Percentiles rank a stretch among this genome's conserved stretches.
phyloP scores from a whole-genome alignment of 2,329 filamentous ascomycete genomes.

The Sodiomyces alkalinus region DNA sequence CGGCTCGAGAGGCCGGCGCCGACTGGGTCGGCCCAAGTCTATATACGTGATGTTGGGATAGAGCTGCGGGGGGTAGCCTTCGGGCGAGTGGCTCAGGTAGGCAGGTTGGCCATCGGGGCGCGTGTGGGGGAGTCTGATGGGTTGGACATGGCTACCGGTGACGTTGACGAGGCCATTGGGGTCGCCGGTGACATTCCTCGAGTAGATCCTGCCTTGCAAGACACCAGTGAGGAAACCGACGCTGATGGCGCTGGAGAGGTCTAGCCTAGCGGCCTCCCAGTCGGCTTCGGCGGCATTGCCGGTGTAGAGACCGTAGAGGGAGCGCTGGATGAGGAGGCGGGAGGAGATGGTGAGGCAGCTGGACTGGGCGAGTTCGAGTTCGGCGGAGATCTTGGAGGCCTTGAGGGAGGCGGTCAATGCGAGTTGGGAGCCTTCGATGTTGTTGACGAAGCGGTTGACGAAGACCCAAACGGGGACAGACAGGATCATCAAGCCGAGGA shows the following conservation, averaged over 20 bases:
- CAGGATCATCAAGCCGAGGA: slow-evolving; percentile 62
- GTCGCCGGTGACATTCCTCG: slow-evolving; percentile 46
- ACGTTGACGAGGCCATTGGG: slow-evolving; percentile 45
- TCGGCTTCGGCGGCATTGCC: slow-evolving; percentile 41
- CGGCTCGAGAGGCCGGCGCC: slow-evolving; percentile 22
- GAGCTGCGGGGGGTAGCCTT: slow-evolving; percentile 56
- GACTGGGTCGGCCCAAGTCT: slow-evolving; percentile 25
- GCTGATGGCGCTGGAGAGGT: slow-evolving; percentile 56
- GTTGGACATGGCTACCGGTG: slow-evolving; percentile 26
- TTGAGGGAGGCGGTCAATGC: slow-evolving; percentile 74
- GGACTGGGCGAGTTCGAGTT: slow-evolving; percentile 65
- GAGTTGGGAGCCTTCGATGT: slow-evolving; percentile 45
- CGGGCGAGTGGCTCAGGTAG: slow-evolving; percentile 42
- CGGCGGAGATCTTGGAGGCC: slow-evolving; percentile 63
- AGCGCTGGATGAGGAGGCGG: slow-evolving; percentile 41
- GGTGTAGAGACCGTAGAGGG: slow-evolving; percentile 34
- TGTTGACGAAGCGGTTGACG: slow-evolving; percentile 36
- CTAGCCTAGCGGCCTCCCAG: slow-evolving; percentile 45
- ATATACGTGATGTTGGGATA: slow-evolving; percentile 68
- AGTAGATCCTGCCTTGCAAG: slow-evolving; percentile 60
- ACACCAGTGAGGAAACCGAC: slow-evolving; percentile 41
- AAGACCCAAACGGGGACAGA: slow-evolving; percentile 59
- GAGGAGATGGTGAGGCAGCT: slow-evolving; percentile 59
- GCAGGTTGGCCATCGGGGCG: slow-evolving; percentile 41
- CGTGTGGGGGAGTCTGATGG: slow-evolving; percentile 45